Evolutionary conservation across 2,329 filamentous ascomycete genomes (phyloP).

Genomic region (Calonectria pseudoturangicola): DNA sequence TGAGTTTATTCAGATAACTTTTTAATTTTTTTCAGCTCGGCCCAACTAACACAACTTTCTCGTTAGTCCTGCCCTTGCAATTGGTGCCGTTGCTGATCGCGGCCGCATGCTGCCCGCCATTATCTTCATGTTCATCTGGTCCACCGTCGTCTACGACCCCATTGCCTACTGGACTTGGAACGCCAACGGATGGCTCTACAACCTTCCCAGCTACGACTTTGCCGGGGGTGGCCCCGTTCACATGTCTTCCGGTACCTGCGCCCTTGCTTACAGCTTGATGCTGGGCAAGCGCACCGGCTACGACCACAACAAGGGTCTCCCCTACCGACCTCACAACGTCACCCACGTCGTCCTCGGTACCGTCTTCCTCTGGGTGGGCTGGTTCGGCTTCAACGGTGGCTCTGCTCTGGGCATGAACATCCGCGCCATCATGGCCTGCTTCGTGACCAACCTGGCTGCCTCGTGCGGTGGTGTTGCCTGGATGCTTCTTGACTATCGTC

Average conservation of each 20-base stretch:
- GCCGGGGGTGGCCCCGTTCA: constrained; percentile 85
- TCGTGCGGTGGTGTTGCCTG: constrained; percentile 88
- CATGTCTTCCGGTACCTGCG: constrained; percentile 82
- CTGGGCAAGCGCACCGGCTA: constrained; percentile 81
- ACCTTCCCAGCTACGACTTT: constrained; percentile 82
- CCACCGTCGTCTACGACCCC: constrained; percentile 82
- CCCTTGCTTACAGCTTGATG: constrained; percentile 83
- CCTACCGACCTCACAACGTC: constrained; percentile 83
- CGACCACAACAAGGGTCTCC: constrained; percentile 75
- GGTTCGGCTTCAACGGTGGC: constrained; percentile 97
- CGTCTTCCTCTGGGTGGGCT: constrained; percentile 91
- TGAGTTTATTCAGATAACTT: constrained; percentile 65
- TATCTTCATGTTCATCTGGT: constrained; percentile 82
- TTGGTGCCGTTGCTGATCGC: constrained; percentile 77
- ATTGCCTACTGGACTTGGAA: constrained; percentile 89
- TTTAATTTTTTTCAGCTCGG: constrained; percentile 10
- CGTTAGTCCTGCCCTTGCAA: constrained; percentile 72
- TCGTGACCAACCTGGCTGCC: constrained; percentile 91
- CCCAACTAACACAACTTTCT: constrained; percentile 32
- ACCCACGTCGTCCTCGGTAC: constrained; percentile 84
- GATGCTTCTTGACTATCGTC: constrained; percentile 90
- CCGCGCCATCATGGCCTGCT: constrained; percentile 90
- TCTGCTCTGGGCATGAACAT: constrained; percentile 87
- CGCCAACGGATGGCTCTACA: constrained; percentile 81
- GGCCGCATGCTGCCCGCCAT: constrained; percentile 77